Base-by-base conservation (phyloP, 108 stramenopile species). In the Ochromonas danica region DNA sequence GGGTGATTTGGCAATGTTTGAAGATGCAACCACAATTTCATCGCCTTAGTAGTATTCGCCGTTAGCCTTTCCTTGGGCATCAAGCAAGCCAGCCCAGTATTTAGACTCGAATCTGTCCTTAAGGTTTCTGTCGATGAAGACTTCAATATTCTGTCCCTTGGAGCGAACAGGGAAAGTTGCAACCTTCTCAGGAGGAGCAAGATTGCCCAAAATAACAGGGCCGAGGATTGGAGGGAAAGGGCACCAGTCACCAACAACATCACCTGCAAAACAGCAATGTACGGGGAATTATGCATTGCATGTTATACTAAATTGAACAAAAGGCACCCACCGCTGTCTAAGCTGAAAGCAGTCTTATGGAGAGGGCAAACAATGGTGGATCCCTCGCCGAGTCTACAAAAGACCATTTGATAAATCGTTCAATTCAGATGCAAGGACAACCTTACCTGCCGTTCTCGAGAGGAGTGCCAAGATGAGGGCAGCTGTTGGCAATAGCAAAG, bases 1-100 rank as follows among this genome's bases (percentile, higher is more conserved):
- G n/a, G n/a, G n/a, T n/a, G n/a, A n/a, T n/a, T n/a, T n/a, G n/a
- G n/a, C n/a, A n/a, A n/a, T n/a, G n/a, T n/a, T n/a, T n/a, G n/a
- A n/a, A n/a, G n/a, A n/a, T n/a, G n/a, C n/a, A n/a, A n/a, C n/a
- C n/a, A n/a, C n/a, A n/a, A n/a, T n/a, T n/a, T n/a, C n/a, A n/a
- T n/a, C n/a, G n/a, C n/a, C n/a, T 90, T 93, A 97, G 87, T 97
- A 97, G 94, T 97, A 97, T 88, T 94, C 96, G 79, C 96, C 96
- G 83, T 94, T 90, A 88, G 94, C 85, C 91, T 97, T 97, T 77
- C 96, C 96, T 84, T 97, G 94, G 80, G 96, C 96, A 90, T 97
- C 96, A 71, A 97, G 92, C 71, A 96, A 83, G 79, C 96, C 96
- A 61, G 90, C 81, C 96, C 96, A 97, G 94, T 95, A 97, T 70